Base-by-base conservation (phyloP, 2,329 filamentous ascomycete genomes). In the Alternaria brassicicola region DNA sequence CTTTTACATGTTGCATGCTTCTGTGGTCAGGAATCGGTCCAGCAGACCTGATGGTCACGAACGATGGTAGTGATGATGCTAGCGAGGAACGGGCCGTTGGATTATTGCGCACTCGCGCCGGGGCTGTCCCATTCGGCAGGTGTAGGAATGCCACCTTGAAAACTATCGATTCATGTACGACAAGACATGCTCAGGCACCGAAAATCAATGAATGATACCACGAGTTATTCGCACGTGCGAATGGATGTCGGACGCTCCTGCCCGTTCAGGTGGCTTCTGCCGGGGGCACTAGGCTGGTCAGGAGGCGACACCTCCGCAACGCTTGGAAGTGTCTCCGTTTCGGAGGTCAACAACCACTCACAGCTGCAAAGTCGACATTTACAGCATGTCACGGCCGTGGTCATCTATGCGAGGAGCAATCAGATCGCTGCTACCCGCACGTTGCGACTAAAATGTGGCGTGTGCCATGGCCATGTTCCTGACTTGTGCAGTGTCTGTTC, bases 331-430 rank as follows among this genome's bases (percentile, higher is more conserved):
- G 56, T 63, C 59, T 63, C 59, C 53, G 51, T 59, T 31, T 59
- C 68, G 62, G 63, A 62, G 55, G 52, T 39, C 50, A 43, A 48
- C 62, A 49, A 55, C 70, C 66, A 73, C 61, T 74, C 65, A 71
- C 54, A 69, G 62, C 62, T 23, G 53, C 47, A 61, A 63, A 58
- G 41, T 61, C 63, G 63, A 41, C 57, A 43, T 50, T 61, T 56
- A 54, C 59, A 61, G 49, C 63, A 49, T 58, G 54, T 46, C 36
- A 21, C 42, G 2, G 38, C 19, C 43, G 19, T 26, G 36, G 30
- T 30, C 61, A 72, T 72, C 35, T 71, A 72, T 60, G 23, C 54
- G 46, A 35, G 53, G 57, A 52, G 67, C 69, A 74, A 74, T 75
- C 67, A 70, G 39, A 68, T 55, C 42, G 45, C 62, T 36, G 57